These are phyloP conservation scores for Nitzschia sp. DNA, from an alignment of 108 stramenopile genomes.

Conservation along the genomic window DNA sequence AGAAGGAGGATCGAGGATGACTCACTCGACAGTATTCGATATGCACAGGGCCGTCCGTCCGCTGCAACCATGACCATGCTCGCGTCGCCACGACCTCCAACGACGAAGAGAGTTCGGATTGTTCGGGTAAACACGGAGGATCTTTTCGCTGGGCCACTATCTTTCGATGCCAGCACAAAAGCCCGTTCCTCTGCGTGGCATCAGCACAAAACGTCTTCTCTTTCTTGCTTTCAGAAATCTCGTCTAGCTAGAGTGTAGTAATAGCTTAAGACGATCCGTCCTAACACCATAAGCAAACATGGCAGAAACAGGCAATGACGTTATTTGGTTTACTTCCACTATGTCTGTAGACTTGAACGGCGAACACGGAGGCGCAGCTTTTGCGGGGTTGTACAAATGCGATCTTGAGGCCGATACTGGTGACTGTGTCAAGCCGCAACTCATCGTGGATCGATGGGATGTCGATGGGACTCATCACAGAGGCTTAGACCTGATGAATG, in stretches of 20 bases:
- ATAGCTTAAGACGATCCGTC: too few relatives aligned
- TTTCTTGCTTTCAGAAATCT: too few relatives aligned
- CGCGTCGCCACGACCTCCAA: too few relatives aligned
- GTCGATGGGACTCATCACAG: neutral
- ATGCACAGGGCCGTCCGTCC: too few relatives aligned
- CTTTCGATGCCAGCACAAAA: neutral
- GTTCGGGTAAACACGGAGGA: neutral
- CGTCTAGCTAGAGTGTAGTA: too few relatives aligned
- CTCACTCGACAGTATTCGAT: too few relatives aligned
- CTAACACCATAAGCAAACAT: too few relatives aligned
- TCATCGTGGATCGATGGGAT: neutral
- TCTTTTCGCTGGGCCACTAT: neutral
- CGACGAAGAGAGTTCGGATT: too few relatives aligned
- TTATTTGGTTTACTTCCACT: constrained; percentile 8
- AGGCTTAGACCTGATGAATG: neutral
- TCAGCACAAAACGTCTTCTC: neutral
- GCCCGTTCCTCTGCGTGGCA: neutral
- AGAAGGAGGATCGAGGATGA: too few relatives aligned
- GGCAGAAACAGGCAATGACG: too few relatives aligned
- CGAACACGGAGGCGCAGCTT: neutral
- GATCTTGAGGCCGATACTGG: neutral
- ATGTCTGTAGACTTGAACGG: neutral
- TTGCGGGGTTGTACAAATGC: constrained; percentile 7
- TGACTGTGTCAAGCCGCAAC: neutral
- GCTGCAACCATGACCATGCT: too few relatives aligned